Percentiles rank a stretch among this genome's conserved stretches.
Conservation (phyloP, 1,284 basidiomycete species). For the Ganoderma multipileum region DNA sequence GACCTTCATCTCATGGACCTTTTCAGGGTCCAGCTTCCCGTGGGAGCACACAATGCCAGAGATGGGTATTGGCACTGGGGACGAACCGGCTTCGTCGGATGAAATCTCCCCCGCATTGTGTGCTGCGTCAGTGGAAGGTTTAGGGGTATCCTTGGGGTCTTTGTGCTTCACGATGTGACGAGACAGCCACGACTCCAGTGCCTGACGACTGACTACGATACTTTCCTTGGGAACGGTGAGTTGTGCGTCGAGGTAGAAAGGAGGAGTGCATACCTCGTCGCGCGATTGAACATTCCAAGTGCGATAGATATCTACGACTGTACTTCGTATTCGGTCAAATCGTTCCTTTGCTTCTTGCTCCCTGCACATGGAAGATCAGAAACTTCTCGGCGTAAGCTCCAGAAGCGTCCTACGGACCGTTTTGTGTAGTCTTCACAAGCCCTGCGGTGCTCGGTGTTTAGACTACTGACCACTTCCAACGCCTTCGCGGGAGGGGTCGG, state of each 20-base stretch:
- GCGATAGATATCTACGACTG: conserved; percentile 66
- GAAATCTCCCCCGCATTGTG: no score
- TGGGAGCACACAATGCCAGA: conserved; percentile 66
- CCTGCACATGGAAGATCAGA: conserved; percentile 41
- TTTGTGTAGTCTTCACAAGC: conserved; percentile 56
- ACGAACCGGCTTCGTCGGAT: neutral
- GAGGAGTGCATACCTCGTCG: conserved; percentile 51
- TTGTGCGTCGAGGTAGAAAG: neutral
- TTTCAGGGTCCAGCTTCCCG: conserved; percentile 60
- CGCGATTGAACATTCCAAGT: conserved; percentile 62
- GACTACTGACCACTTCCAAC: conserved; percentile 54
- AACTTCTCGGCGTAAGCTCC: neutral
- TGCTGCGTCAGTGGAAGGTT: neutral
- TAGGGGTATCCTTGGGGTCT: conserved; percentile 13
- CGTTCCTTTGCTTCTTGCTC: conserved; percentile 47
- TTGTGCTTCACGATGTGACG: conserved; percentile 43
- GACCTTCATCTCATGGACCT: conserved; percentile 69
- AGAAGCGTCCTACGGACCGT: conserved; percentile 47
- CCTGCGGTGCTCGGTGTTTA: conserved; percentile 62
- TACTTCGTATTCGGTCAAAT: conserved; percentile 58
- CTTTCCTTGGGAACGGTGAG: conserved; percentile 48
- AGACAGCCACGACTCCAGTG: conserved; percentile 67
- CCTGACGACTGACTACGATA: conserved; percentile 63
- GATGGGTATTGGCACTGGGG: conserved; percentile 27
- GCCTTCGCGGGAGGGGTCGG: conserved; percentile 58